Evolutionary conservation across 768 basidiomycete species (phyloP), one percentile per base, ranked within the genome.

Genomic region (Plicaturopsis crispa): DNA sequence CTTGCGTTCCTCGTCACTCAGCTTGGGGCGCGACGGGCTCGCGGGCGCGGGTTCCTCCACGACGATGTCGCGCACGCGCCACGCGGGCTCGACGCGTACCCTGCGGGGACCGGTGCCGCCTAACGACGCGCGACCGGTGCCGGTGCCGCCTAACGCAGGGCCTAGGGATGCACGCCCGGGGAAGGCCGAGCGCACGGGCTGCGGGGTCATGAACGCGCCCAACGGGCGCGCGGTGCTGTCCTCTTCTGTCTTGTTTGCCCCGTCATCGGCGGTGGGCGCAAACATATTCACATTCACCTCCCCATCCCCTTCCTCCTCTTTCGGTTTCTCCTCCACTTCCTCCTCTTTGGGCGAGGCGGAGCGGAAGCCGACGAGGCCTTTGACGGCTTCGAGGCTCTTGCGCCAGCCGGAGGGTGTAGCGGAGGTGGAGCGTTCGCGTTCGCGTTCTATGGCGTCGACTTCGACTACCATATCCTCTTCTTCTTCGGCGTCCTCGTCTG

Each of bases 191-290:
- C 47, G 47, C 13, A 54, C 52, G 11, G 53, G 48, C 54, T 79
- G 78, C 1, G 80, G 80, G 1, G 76, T 80, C 73, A 77, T 74
- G 57, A 80, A 81, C 8, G 42, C 32, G 12, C 61, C 59, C n/a
- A n/a, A n/a, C n/a, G n/a, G n/a, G n/a, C n/a, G n/a, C n/a, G n/a
- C n/a, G n/a, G n/a, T n/a, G n/a, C n/a, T n/a, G n/a, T n/a, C n/a
- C n/a, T n/a, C n/a, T n/a, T n/a, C n/a, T n/a, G n/a, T n/a, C n/a
- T n/a, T n/a, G n/a, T n/a, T n/a, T n/a, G n/a, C n/a, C n/a, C n/a
- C n/a, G n/a, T n/a, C n/a, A n/a, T n/a, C n/a, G n/a, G n/a, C 32
- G 30, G 45, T 44, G 26, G 50, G 43, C n/a, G 48, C 33, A 26
- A 43, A 48, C 11, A 52, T 46, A 30, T 45, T 52, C 11, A 47